phyloP scores from a whole-genome alignment of 129 eudicot species.

The Tagetes erecta region DNA sequence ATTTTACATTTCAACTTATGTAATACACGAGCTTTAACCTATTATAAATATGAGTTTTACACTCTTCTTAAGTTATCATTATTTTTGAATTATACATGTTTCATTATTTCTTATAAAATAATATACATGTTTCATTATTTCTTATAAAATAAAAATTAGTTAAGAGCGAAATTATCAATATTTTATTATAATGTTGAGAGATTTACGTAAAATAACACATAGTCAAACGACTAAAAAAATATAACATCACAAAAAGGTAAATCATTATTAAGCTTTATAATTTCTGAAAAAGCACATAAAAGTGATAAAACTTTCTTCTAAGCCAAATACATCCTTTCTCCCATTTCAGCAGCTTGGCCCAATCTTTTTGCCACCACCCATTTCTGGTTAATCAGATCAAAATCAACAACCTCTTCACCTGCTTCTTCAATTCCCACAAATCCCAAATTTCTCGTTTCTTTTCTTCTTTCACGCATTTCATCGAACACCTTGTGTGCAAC shows the following conservation, averaged over 20 bases:
- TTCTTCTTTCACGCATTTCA: conserved; percentile 23
- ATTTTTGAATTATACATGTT: too few species aligned
- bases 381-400: conserved; percentile 20
- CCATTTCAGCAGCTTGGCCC: not conserved
- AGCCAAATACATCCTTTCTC: not conserved
- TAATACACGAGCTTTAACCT: too few species aligned
- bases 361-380: conserved; percentile 28
- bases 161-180: not conserved
- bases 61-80: too few species aligned
- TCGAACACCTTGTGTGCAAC: conserved; percentile 54
- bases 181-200: not conserved
- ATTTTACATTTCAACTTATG: too few species aligned
- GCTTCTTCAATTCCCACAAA: not conserved
- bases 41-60: too few species aligned
- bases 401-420: not conserved
- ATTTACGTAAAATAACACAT: not conserved
- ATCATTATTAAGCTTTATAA: too few species aligned
- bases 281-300: not conserved
- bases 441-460: not conserved
- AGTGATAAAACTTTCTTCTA: not conserved
- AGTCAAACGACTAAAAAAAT: not conserved
- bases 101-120: too few species aligned
- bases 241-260: not conserved
- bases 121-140: too few species aligned
- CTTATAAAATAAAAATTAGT: too few species aligned